Evolutionary conservation across 2,329 filamentous ascomycete species (phyloP), one percentile per base, ranked within the genome.

Genomic region (Aspergillus sp.): DNA sequence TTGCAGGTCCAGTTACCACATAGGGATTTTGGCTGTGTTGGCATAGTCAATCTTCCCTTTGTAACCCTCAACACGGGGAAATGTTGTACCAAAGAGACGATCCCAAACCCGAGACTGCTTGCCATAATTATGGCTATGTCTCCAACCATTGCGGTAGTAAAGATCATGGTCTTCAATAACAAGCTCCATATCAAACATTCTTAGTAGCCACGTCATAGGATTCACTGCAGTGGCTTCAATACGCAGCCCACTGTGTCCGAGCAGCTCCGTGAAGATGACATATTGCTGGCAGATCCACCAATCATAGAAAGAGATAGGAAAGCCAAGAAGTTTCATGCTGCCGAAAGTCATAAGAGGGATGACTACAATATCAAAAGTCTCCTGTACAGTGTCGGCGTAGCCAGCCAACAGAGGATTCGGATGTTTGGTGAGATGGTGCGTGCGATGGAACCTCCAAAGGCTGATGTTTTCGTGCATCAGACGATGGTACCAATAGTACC

Each of bases 41-140:
- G 38, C 44, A 48, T 53, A 57, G 26, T 59, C 56, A 22, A 59
- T 44, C 24, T 59, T 56, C 30, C 42, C 45, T 8, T 35, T 26
- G 8, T 40, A 49, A 2, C 49, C 53, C 45, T 59, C 56, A 24
- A 59, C 44, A 40, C 54, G 54, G 20, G 51, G 49, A 17, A 45
- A 35, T 22, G 51, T 54, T 20, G 56, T 59, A 10, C 54, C 54
- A 17, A 59, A 59, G n/a, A 59, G 33, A 4, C 50, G 52, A 36
- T 59, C 56, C 56, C 56, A 59, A n/a, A 59, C 54, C 17, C 56
- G 54, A 13, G 56, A 56, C 48, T 59, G 54, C 50, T 59, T 59
- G 30, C 56, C 56, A 40, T 59, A 59, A 24, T 59, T 59, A 22
- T 57, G 45, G 33, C 56, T 59, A 47, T 49, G 56, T 14, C 54